Conservation (phyloP, 139 green algal species). For the Micractinium conductrix region DNA sequence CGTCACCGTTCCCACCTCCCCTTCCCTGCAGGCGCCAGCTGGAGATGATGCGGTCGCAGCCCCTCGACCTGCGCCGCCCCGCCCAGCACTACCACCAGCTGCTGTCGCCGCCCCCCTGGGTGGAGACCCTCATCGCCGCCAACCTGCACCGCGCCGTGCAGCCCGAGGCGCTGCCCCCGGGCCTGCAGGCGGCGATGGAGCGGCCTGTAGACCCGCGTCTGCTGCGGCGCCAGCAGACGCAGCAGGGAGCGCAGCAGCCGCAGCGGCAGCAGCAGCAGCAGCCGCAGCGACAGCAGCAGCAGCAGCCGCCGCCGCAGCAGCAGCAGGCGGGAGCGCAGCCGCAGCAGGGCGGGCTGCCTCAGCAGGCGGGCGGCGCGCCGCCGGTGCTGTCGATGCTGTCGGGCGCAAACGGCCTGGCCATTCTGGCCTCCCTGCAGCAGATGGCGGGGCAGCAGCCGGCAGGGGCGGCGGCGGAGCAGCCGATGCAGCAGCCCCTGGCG, state of each 20-base stretch:
- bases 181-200: constrained; percentile 6
- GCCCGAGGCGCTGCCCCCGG: background rate
- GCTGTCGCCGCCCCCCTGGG: constrained; percentile 18
- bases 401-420: background rate
- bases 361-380: background rate
- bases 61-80: constrained; percentile 3
- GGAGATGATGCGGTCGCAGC: background rate
- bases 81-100: constrained; percentile 2
- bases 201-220: constrained; percentile 17
- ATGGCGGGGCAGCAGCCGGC: background rate
- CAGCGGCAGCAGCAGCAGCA: background rate
- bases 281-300: background rate
- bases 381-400: background rate
- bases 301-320: background rate
- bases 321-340: too few relatives aligned
- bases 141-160: background rate
- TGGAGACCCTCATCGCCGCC: background rate
- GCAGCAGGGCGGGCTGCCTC: background rate
- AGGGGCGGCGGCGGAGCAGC: too few relatives aligned
- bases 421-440: background rate
- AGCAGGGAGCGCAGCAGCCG: background rate
- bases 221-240: background rate
- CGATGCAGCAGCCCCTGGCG: background rate
- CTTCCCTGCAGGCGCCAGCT: background rate
- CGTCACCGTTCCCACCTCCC: too few relatives aligned